These are phyloP conservation scores for Pyrrhoderma noxium DNA, from an alignment of 1,284 basidiomycete species.

Conservation along the genomic window DNA sequence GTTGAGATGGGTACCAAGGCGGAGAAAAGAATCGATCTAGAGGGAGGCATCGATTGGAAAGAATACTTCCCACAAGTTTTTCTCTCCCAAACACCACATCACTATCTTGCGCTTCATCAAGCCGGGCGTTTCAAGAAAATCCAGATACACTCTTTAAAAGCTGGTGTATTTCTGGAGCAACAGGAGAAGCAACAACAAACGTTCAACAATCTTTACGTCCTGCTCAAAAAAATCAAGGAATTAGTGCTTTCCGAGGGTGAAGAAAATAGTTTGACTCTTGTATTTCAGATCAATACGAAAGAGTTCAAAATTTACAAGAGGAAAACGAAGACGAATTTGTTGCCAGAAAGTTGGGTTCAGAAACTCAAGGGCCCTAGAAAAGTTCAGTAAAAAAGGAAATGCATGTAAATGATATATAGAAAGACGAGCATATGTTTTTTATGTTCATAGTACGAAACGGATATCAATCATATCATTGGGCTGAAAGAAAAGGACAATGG, in stretches of 20 bases:
- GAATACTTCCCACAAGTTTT: constrained; percentile 35
- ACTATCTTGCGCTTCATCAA: constrained; percentile 31
- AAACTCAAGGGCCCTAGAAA: constrained; percentile 1
- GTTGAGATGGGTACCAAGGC: constrained; percentile 37
- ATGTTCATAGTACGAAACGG: no score
- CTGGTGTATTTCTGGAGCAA: not conserved
- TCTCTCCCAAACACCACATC: constrained; percentile 33
- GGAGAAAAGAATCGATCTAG: constrained; percentile 9
- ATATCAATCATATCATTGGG: no score
- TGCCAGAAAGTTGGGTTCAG: constrained; percentile 8
- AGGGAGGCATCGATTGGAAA: constrained; percentile 29
- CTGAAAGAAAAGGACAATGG: no score
- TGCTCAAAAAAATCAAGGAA: constrained; percentile 5
- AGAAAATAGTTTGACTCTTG: constrained; percentile 3
- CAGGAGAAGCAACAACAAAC: not conserved
- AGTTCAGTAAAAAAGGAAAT: no score
- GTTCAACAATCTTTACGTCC: constrained; percentile 8
- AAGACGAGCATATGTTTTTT: no score
- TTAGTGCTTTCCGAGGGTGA: constrained; percentile 4
- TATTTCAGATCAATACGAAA: constrained; percentile 1
- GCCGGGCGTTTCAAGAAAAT: constrained; percentile 28
- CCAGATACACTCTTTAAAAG: constrained; percentile 20
- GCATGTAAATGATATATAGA: no score
- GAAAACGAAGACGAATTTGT: not conserved
- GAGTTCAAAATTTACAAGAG: constrained; percentile 6